Conservation (phyloP, 306 rosid species). For the Morella rubra region DNA sequence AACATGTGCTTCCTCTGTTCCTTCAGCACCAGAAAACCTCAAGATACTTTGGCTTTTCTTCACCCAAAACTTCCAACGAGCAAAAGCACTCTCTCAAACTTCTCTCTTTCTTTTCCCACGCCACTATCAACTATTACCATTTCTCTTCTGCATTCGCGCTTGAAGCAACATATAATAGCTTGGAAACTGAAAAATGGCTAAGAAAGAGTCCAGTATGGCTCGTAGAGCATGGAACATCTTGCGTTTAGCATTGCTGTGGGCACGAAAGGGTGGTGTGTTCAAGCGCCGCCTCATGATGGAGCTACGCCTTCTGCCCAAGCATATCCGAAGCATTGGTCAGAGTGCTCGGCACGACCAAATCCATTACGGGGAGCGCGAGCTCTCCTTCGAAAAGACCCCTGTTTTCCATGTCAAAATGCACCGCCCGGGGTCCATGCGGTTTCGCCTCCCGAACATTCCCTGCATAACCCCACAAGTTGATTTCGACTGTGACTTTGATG, state of each 20-base stretch:
- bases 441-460: constrained; percentile 62
- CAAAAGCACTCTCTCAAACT: neutral
- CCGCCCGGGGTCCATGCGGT: constrained; percentile 59
- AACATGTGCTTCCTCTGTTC: neutral
- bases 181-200: constrained; percentile 37
- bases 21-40: neutral
- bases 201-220: constrained; percentile 36
- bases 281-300: constrained; percentile 57
- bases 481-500: constrained; percentile 49
- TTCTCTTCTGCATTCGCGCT: neutral
- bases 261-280: constrained; percentile 71
- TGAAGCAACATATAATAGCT: neutral
- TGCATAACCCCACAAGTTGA: constrained; percentile 65
- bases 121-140: too few relatives aligned
- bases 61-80: neutral
- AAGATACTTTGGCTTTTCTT: neutral
- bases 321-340: constrained; percentile 47
- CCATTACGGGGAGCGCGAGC: constrained; percentile 64
- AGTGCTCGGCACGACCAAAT: constrained; percentile 18
- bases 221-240: constrained; percentile 65
- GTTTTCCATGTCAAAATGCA: constrained; percentile 53
- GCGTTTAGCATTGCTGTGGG: constrained; percentile 70
- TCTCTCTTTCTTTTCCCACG: neutral
- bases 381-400: constrained; percentile 80
- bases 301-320: constrained; percentile 58